Base-by-base conservation (phyloP, 805 yeast species). In the Candida cerambycidarum region DNA sequence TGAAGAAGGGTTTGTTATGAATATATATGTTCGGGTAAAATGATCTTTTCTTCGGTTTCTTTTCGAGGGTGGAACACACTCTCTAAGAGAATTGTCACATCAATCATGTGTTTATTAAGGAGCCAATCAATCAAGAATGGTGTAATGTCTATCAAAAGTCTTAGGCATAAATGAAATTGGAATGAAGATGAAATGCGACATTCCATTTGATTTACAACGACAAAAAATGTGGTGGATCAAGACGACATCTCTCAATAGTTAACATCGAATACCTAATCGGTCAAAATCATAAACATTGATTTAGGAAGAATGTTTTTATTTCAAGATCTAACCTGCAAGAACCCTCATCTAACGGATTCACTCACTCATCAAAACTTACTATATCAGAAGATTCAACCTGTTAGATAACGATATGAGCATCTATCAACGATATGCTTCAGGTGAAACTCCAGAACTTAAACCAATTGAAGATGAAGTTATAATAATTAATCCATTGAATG, bases 371-470 rank as follows among this genome's bases (percentile, higher is more conserved):
- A 5, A 10, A 25, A 8, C 11, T 25, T 25, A 7, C 5, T 12
- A 12, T 6, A 28, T 11, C n/a, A 7, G 28, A 12, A 25, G 28
- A n/a, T n/a, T 25, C 17, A 29, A 29, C 32, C 32, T 5, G 23
- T 12, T 19, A n/a, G n/a, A n/a, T n/a, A n/a, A n/a, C n/a, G 30
- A 32, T 23, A 68, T 66, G 73, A 57, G 71, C 38, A 59, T 68
- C 21, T 69, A 69, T 50, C 62, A 58, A 21, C 58, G 70, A 19
- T 66, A 67, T 40, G 70, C 63, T 28, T 63, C 72, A 11, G 62
- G 67, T 14, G 70, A 65, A 11, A 41, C 32, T 4, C 19, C 12
- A 13, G 16, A 30, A 23, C 32, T 39, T 12, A 24, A 35, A 16
- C 23, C 16, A n/a, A 17, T 23, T 10, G 39, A 32, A 7, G 46